Evolutionary conservation across 331 rosid genomes (phyloP), one percentile per base, ranked within the genome.

Genomic region (Pyracantha coccinea): DNA sequence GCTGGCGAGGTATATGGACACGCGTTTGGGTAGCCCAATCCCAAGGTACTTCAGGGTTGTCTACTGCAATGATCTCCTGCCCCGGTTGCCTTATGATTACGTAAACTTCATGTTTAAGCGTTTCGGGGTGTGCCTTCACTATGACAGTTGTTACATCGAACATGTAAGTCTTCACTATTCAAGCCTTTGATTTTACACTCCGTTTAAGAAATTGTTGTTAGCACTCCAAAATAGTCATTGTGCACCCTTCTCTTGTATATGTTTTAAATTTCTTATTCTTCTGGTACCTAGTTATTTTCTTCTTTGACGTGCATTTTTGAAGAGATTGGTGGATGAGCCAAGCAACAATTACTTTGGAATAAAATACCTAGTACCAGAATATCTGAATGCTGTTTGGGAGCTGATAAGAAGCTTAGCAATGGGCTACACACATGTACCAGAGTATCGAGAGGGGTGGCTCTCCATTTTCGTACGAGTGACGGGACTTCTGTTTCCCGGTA

Each of bases 51-150:
- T 84, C 88, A 83, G 96, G 78, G 79, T 92, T 41, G 96, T 89
- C 66, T 92, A 90, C 82, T 86, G 93, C 79, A 90, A 90, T 67
- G 98, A 90, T 73, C 87, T 89, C 72, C 91, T 92, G 44, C 89
- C 95, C 41, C 85, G 96, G 84, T 73, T 88, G 85, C 98, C 98
- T 75, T 86, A 76, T 45, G 97, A 93, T 75, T 66, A 88, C 71
- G 85, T 76, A 75, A 84, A 83, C 47, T 87, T 87, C 81, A 44
- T 90, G 79, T 90, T 78, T 83, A 90, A 87, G 68, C 97, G 90
- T 83, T 93, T 93, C 12, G 96, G 93, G 77, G 77, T 53, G 7
- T 90, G 96, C 85, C 96, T 93, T 69, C 89, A 89, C 88, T 89
- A 86, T 55, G 79, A 89, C 86, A 87, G 91, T 88, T 75, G 77